These are phyloP conservation scores for Pseudocercospora vitis DNA, from an alignment of 2,329 filamentous ascomycete genomes.

Conservation along the genomic window DNA sequence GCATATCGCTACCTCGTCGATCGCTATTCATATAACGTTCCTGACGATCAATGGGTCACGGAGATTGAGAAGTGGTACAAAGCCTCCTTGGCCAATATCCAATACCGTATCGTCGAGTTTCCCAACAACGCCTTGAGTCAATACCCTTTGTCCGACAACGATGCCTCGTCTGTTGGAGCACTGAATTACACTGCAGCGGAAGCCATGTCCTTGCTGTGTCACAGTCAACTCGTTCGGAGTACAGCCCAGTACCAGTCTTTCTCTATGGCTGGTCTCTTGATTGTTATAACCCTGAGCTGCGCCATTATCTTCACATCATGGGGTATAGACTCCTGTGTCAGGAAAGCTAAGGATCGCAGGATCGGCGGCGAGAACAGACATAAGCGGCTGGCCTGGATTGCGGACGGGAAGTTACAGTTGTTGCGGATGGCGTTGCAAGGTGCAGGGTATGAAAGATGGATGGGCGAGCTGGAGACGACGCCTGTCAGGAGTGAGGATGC, in stretches of 20 bases:
- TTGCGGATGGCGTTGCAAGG: background rate
- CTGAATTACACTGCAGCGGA: background rate
- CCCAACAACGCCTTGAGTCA: conserved; percentile 8
- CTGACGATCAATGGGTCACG: conserved; percentile 6
- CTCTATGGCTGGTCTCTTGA: conserved; percentile 3
- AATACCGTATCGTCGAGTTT: conserved; percentile 10
- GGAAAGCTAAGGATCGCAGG: conserved; percentile 4
- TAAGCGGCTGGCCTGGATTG: conserved; percentile 5
- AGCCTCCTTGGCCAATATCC: conserved; percentile 10
- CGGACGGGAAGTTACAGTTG: conserved; percentile 6
- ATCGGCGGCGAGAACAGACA: background rate
- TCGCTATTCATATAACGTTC: background rate
- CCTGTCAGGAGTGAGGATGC: background rate
- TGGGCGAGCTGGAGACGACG: background rate
- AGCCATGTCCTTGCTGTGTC: background rate
- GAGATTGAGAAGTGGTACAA: conserved; percentile 6
- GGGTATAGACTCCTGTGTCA: conserved; percentile 4
- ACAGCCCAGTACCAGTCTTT: conserved; percentile 9
- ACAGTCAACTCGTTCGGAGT: conserved; percentile 4
- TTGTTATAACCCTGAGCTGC: conserved; percentile 7
- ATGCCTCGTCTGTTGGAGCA: no score
- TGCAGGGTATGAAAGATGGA: conserved; percentile 3
- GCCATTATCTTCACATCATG: conserved; percentile 10
- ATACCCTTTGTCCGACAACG: background rate
- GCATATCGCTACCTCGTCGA: background rate